Base-by-base conservation (phyloP, 2,329 filamentous ascomycete genomes). In the Nemania serpens region DNA sequence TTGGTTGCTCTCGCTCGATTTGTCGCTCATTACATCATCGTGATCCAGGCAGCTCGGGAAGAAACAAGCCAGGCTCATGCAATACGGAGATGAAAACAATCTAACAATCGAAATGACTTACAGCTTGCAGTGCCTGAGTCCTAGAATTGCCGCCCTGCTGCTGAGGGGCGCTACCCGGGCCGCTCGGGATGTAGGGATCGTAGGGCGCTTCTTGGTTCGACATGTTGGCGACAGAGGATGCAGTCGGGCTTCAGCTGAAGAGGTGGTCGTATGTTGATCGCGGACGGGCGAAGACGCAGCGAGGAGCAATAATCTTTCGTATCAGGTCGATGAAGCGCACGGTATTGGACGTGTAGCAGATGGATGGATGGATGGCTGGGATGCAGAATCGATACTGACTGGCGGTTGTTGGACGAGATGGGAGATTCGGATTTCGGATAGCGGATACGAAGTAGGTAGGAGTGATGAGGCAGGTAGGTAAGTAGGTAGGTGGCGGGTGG, bases 131-230 rank as follows among this genome's bases (percentile, higher is more conserved):
- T 67, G 89, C 90, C 67, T 83, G 79, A 56, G 84, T 82, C 75
- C 84, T 77, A 63, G 77, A 76, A 75, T 78, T 84, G 67, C 77
- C 82, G 68, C 72, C 78, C 75, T 79, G 76, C 69, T 76, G 76
- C 69, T 76, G 75, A 69, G 74, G 70, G 61, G 77, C 76, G 64
- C 58, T 61, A 37, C 78, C 76, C 77, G 83, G 82, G 77, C 87
- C 87, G 75, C 85, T 86, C 74, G 91, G 91, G 77, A 94, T 93
- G 80, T 95, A 96, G 66, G 91, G 91, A 79, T 96, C 91, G 79
- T 96, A 96, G 69, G 91, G 91, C 74, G 83, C 79, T 61, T 84
- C 81, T 68, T 81, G 77, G 73, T 78, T 79, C 69, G 83, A 78
- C 83, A 86, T 86, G 70, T 63, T 79, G 71, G 65, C 64, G 63